Percentiles rank a stretch among this genome's conserved stretches.
These are phyloP conservation scores for Laetiporus sulphureus DNA, from an alignment of 1,284 basidiomycete genomes.

Conservation along the genomic window DNA sequence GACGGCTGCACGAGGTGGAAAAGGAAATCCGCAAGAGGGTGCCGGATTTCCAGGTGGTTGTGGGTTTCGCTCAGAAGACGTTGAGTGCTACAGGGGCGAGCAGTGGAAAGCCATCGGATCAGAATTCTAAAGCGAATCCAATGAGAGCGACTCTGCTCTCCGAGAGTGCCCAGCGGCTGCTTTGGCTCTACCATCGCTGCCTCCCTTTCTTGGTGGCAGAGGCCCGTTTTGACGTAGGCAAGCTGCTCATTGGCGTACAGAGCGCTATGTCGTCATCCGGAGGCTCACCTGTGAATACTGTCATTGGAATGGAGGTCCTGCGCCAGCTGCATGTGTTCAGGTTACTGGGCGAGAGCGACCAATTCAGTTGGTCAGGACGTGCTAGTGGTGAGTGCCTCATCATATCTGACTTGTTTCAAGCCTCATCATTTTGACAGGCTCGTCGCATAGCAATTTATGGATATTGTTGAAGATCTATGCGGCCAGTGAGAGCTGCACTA, in stretches of 20 bases:
- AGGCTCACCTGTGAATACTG: background rate
- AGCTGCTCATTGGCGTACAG: constrained; percentile 56
- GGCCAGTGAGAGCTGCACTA: constrained; percentile 41
- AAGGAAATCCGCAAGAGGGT: constrained; percentile 70
- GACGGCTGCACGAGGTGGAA: constrained; percentile 57
- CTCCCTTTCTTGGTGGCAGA: constrained; percentile 73
- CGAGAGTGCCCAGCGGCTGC: constrained; percentile 72
- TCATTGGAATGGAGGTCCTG: constrained; percentile 48
- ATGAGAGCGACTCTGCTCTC: constrained; percentile 54
- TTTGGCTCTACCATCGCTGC: constrained; percentile 80
- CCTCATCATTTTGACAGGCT: constrained; percentile 19
- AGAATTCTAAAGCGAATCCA: constrained; percentile 18
- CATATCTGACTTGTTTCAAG: background rate
- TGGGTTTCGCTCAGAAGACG: constrained; percentile 67
- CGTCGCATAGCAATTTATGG: constrained; percentile 51
- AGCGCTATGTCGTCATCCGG: constrained; percentile 12
- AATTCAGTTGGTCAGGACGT: constrained; percentile 72
- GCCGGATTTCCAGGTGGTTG: constrained; percentile 79
- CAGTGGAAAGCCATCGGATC: background rate
- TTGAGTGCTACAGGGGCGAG: constrained; percentile 6
- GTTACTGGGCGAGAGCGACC: constrained; percentile 63
- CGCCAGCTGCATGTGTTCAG: constrained; percentile 77
- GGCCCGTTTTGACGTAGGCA: constrained; percentile 81
- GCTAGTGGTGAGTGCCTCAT: constrained; percentile 48
- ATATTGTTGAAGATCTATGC: constrained; percentile 63